Conservation (phyloP, 441 rosid species). For the Aquilaria agallochum region DNA sequence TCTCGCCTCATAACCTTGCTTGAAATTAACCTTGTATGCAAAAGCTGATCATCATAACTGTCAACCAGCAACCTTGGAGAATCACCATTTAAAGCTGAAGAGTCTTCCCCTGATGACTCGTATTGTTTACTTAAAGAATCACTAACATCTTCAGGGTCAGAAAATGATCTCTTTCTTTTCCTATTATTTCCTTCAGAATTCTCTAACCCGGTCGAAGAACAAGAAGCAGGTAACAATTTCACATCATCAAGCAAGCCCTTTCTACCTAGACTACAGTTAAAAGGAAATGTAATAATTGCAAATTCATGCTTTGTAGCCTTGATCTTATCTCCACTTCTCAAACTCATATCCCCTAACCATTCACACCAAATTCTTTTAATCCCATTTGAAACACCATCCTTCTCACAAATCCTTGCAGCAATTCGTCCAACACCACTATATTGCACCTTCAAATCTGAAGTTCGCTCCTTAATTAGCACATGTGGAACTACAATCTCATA, state of each 20-base stretch:
- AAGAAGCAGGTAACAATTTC: slow-evolving; percentile 47
- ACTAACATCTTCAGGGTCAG: slow-evolving; percentile 83
- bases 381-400: slow-evolving; percentile 33
- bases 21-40: slow-evolving; percentile 48
- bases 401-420: slow-evolving; percentile 56
- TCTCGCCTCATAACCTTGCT: slow-evolving; percentile 64
- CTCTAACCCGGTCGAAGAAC: slow-evolving; percentile 31
- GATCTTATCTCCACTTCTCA: slow-evolving; percentile 26
- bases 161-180: slow-evolving; percentile 72
- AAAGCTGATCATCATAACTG: slow-evolving; percentile 50
- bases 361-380: slow-evolving; percentile 83
- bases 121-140: slow-evolving; percentile 55
- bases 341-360: slow-evolving; percentile 65
- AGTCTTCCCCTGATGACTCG: slow-evolving; percentile 71
- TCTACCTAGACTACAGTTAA: slow-evolving; percentile 68
- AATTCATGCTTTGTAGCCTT: slow-evolving; percentile 62
- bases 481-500: slow-evolving; percentile 41
- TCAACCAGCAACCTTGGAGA: slow-evolving; percentile 47
- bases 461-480: slow-evolving; percentile 55
- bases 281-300: slow-evolving; percentile 66
- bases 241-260: slow-evolving; percentile 55
- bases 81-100: slow-evolving; percentile 39
- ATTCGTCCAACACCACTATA: slow-evolving; percentile 59
- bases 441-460: slow-evolving; percentile 52
- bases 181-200: slow-evolving; percentile 33